Evolutionary conservation across 768 basidiomycete genomes (phyloP).

Genomic region (Agrocybe pediades): DNA sequence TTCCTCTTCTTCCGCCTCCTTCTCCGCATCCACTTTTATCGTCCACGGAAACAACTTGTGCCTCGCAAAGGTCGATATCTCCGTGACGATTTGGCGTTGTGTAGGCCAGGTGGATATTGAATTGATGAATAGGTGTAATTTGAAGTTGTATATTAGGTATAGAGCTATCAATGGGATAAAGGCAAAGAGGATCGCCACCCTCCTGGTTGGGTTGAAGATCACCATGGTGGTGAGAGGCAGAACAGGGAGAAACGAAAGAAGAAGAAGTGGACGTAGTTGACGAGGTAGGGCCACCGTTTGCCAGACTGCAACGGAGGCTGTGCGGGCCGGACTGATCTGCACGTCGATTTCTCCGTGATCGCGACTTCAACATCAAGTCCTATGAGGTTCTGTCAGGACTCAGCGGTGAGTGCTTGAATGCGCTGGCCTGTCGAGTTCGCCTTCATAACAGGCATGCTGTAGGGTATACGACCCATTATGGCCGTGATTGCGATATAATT

Average conservation of each 20-base stretch:
- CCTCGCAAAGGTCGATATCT: conserved; percentile 21
- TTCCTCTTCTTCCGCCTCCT: conserved; percentile 6
- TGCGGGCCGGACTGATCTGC: not conserved
- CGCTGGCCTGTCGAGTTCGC: too few relatives aligned
- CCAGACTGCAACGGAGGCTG: not conserved
- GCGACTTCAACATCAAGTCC: too few relatives aligned
- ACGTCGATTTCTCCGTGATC: too few relatives aligned
- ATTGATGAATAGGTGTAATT: conserved; percentile 21
- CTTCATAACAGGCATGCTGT: too few relatives aligned
- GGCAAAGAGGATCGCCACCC: conserved; percentile 21
- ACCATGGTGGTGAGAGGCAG: conserved; percentile 17
- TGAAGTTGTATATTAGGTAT: conserved; percentile 23
- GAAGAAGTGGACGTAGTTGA: not conserved
- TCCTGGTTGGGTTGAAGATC: conserved; percentile 20
- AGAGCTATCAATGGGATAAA: conserved; percentile 22
- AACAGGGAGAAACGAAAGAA: not conserved
- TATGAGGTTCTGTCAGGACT: too few relatives aligned
- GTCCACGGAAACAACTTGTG: conserved; percentile 26
- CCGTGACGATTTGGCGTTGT: conserved; percentile 17
- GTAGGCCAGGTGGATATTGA: conserved; percentile 25
- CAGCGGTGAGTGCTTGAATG: too few relatives aligned
- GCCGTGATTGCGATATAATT: too few relatives aligned
- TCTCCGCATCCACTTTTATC: conserved; percentile 8
- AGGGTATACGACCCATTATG: too few relatives aligned
- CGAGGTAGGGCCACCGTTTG: not conserved